Evolutionary conservation across 2,329 filamentous ascomycete genomes (phyloP).

Genomic region (Cytospora chrysosperma): DNA sequence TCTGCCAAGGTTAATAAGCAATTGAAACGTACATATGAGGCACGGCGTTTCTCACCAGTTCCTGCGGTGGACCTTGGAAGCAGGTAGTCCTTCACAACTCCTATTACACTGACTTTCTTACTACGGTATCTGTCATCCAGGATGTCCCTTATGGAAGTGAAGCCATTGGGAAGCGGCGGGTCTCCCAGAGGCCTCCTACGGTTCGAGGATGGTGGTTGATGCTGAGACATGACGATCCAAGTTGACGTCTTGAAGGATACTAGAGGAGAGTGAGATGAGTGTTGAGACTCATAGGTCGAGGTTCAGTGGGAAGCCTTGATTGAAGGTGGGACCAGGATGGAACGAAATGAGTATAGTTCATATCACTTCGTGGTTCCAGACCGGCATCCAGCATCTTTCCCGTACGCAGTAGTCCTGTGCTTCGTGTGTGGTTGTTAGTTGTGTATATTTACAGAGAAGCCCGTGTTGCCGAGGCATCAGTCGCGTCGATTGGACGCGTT

Average conservation of each 20-base stretch:
- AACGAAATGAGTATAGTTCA: background rate
- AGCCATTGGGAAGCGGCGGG: constrained; percentile 38
- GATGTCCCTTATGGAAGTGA: constrained; percentile 42
- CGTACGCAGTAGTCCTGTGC: background rate
- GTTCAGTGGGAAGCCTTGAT: background rate
- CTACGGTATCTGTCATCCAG: constrained; percentile 39
- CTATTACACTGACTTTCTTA: constrained; percentile 59
- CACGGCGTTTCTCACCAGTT: constrained; percentile 43
- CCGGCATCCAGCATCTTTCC: background rate
- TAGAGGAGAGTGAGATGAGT: background rate
- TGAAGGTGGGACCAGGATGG: background rate
- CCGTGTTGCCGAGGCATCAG: background rate
- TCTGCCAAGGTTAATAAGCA: constrained; percentile 40
- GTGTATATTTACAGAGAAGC: background rate
- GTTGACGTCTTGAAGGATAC: background rate
- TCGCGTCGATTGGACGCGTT: background rate
- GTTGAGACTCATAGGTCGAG: background rate
- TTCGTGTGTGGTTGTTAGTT: background rate
- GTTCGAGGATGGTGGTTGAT: constrained; percentile 3
- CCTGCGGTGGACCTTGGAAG: constrained; percentile 50
- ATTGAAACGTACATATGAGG: background rate
- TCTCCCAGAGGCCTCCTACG: constrained; percentile 2
- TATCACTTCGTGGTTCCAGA: background rate
- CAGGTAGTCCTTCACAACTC: constrained; percentile 66
- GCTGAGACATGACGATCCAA: constrained; percentile 6